phyloP scores from a whole-genome alignment of 768 basidiomycete species.

The Lentinula sp. region DNA sequence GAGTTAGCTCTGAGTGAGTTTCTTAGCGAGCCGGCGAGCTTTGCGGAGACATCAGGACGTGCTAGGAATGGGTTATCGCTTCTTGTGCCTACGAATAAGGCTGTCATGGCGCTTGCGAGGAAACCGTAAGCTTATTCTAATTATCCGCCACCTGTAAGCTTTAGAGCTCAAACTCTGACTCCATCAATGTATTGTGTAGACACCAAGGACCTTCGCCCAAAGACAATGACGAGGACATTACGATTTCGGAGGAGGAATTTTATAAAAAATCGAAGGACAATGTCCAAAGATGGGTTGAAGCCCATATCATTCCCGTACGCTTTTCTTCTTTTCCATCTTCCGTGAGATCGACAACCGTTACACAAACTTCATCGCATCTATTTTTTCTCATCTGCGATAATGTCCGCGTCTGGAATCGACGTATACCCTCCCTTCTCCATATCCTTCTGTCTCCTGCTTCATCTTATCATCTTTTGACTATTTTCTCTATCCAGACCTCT shows the following conservation, averaged over 20 bases:
- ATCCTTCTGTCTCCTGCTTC: background rate
- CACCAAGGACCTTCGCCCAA: slow-evolving; percentile 46
- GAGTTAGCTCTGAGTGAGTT: slow-evolving; percentile 56
- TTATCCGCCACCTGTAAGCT: background rate
- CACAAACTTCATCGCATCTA: background rate
- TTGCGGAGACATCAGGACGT: background rate
- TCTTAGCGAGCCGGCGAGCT: slow-evolving; percentile 32
- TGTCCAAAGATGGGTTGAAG: slow-evolving; percentile 75
- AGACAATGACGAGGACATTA: slow-evolving; percentile 30
- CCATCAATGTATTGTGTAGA: slow-evolving; percentile 24
- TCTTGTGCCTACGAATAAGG: slow-evolving; percentile 83
- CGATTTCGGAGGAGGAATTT: slow-evolving; percentile 63
- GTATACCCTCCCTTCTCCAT: background rate
- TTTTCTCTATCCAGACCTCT: slow-evolving; percentile 28
- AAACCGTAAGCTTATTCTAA: slow-evolving; percentile 65
- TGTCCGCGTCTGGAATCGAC: background rate
- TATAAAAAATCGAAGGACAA: slow-evolving; percentile 56
- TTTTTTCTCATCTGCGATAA: background rate
- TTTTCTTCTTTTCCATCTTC: slow-evolving; percentile 5
- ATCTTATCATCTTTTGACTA: background rate
- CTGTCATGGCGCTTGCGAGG: slow-evolving; percentile 70
- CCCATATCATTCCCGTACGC: slow-evolving; percentile 77
- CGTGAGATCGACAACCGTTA: background rate
- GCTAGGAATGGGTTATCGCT: slow-evolving; percentile 33
- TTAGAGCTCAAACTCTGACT: background rate